Evolutionary conservation across 2,329 filamentous ascomycete genomes (phyloP).

Genomic region (Epichloe typhina): DNA sequence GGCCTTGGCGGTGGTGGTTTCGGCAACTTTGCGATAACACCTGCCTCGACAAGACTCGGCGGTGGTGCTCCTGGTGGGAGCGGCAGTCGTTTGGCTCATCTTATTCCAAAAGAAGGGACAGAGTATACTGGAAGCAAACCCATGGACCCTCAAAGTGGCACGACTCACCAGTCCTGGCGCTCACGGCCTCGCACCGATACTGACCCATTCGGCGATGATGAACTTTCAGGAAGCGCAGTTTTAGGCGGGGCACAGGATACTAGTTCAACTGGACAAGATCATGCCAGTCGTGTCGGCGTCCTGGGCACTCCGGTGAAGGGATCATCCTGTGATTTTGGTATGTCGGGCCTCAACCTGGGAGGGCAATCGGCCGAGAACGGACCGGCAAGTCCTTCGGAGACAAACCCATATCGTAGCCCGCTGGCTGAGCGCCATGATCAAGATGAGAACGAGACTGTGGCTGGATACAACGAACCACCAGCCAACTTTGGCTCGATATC

Average conservation of each 20-base stretch:
- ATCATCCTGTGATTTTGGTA: slow-evolving; percentile 45
- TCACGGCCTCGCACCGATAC: slow-evolving; percentile 55
- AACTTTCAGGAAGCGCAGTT: slow-evolving; percentile 54
- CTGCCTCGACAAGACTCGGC: slow-evolving; percentile 48
- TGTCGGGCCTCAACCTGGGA: slow-evolving; percentile 45
- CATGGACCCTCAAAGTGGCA: slow-evolving; percentile 32
- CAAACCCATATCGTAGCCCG: slow-evolving; percentile 91
- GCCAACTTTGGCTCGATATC: slow-evolving; percentile 40
- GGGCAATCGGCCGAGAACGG: slow-evolving; percentile 48
- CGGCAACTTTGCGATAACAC: slow-evolving; percentile 68
- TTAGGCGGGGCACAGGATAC: slow-evolving; percentile 64
- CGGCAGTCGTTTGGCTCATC: slow-evolving; percentile 74
- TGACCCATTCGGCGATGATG: slow-evolving; percentile 61
- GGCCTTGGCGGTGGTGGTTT: slow-evolving; percentile 64
- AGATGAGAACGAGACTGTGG: slow-evolving; percentile 42
- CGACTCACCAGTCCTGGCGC: slow-evolving; percentile 38
- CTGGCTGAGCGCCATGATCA: slow-evolving; percentile 60
- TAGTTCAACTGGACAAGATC: slow-evolving; percentile 25
- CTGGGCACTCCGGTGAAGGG: slow-evolving; percentile 44
- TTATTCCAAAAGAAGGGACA: slow-evolving; percentile 64
- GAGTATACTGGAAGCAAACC: slow-evolving; percentile 47
- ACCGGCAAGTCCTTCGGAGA: slow-evolving; percentile 81
- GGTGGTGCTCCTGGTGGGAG: slow-evolving; percentile 54
- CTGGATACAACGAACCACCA: slow-evolving; percentile 24
- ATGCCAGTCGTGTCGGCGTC: slow-evolving; percentile 23